phyloP scores from a whole-genome alignment of 768 basidiomycete species.

The Harrya chromipes region DNA sequence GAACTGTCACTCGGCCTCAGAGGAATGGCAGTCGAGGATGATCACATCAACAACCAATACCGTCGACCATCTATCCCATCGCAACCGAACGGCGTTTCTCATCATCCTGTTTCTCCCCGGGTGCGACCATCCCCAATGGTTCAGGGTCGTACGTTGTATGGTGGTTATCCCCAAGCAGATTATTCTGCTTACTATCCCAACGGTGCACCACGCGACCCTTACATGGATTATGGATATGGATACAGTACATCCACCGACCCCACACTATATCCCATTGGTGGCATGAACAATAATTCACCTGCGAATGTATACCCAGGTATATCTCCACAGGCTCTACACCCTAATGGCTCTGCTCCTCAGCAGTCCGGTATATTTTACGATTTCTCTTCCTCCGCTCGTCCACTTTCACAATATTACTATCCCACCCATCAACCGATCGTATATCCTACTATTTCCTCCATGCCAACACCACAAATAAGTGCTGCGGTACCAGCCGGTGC shows the following conservation, averaged over 20 bases:
- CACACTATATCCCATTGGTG: constrained; percentile 48
- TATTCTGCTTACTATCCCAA: constrained; percentile 59
- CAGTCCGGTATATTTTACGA: constrained; percentile 60
- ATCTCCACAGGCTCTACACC: constrained; percentile 41
- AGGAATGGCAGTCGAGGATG: constrained; percentile 60
- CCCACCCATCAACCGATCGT: constrained; percentile 55
- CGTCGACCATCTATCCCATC: constrained; percentile 35
- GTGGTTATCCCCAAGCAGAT: constrained; percentile 51
- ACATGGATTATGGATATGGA: constrained; percentile 55
- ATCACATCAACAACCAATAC: constrained; percentile 38
- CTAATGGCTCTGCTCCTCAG: constrained; percentile 40
- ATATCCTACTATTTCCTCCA: constrained; percentile 50
- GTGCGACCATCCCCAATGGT: constrained; percentile 43
- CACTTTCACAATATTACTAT: constrained; percentile 61
- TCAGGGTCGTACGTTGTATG: constrained; percentile 47
- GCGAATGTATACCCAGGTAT: constrained; percentile 49
- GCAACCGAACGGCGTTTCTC: constrained; percentile 29
- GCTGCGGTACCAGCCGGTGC: constrained; percentile 39
- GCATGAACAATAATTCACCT: constrained; percentile 41
- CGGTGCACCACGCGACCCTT: constrained; percentile 47
- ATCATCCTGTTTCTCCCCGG: constrained; percentile 34
- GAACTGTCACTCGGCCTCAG: constrained; percentile 58
- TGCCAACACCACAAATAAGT: constrained; percentile 48
- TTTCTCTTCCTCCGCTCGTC: constrained; percentile 46
- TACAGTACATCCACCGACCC: constrained; percentile 51